Base-by-base conservation (phyloP, 768 basidiomycete genomes). In the Jaapia argillacea region DNA sequence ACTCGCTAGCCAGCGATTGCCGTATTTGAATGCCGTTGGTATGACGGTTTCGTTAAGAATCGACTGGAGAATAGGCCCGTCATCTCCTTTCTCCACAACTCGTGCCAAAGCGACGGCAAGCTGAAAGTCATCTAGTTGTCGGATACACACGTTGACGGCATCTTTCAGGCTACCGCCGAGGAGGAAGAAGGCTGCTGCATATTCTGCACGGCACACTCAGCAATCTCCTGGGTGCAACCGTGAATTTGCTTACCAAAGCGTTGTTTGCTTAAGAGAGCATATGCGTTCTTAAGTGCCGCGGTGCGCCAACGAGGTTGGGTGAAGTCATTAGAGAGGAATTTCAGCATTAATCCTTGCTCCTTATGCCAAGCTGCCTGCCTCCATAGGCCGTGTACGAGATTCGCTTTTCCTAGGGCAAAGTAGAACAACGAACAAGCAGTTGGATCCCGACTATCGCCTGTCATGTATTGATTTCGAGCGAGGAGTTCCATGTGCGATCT, bases 161-260 rank as follows among this genome's bases (percentile, higher is more conserved):
- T 98, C 96, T 60, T 85, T 87, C 26, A 94, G 63, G 35, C 81
- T 79, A 20, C 81, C 83, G 5, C 90, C 94, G 0, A 99, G 75
- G 33, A 99, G 70, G 68, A 99, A 99, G 65, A 99, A 99, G 1
- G 92, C 93, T 0, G 92, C 92, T n/a, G 96, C 93, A 56, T 97
- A 98, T 58, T 91, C 96, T 97, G 56, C 10, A 16, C 14, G 20
- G 24, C 21, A 22, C n/a, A 42, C 50, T 40, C 22, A 57, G 35
- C 23, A 35, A 38, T 12, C 21, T 16, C 12, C 43, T 7, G 35
- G n/a, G n/a, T n/a, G n/a, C n/a, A n/a, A n/a, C n/a, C n/a, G n/a
- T 22, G 13, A 36, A 14, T 22, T n/a, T 4, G 64, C 83, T 35
- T 40, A 93, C 94, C 90, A 56, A 87, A 97, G 23, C 96, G 77